phyloP scores from a whole-genome alignment of 1,284 basidiomycete genomes.

The Leccinum huronense region DNA sequence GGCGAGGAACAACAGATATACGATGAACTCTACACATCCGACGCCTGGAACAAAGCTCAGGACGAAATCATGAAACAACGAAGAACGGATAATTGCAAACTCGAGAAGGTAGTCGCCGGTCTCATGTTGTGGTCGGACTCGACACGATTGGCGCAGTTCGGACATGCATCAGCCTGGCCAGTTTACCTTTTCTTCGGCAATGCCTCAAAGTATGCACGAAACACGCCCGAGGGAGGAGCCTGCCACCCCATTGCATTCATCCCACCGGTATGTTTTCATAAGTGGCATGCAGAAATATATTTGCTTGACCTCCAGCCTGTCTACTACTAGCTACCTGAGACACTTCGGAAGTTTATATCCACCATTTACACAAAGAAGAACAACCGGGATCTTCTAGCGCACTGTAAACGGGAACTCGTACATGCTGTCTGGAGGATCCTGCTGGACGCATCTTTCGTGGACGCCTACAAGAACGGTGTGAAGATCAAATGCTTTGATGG shows the following conservation, averaged over 20 bases:
- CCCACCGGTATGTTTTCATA: background rate
- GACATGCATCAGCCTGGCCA: background rate
- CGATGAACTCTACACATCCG: background rate
- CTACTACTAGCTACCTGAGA: background rate
- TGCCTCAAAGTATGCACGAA: background rate
- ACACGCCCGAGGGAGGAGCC: background rate
- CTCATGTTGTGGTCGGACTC: background rate
- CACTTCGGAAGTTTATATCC: background rate
- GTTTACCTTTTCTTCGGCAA: background rate
- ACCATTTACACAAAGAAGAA: background rate
- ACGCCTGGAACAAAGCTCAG: background rate
- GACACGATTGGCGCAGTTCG: background rate
- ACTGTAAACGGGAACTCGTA: background rate
- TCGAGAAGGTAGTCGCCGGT: background rate
- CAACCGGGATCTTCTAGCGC: background rate
- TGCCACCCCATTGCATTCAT: background rate
- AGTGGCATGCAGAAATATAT: no score
- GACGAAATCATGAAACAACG: background rate
- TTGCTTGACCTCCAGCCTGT: background rate
- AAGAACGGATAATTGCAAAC: background rate
- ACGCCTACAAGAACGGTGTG: background rate
- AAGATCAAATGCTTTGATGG: background rate
- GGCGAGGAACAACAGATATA: background rate
- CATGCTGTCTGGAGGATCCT: background rate
- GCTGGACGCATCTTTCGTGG: background rate